Conservation (phyloP, 176 grass and related monocot genomes). For the Miscanthus lutarioriparius region DNA sequence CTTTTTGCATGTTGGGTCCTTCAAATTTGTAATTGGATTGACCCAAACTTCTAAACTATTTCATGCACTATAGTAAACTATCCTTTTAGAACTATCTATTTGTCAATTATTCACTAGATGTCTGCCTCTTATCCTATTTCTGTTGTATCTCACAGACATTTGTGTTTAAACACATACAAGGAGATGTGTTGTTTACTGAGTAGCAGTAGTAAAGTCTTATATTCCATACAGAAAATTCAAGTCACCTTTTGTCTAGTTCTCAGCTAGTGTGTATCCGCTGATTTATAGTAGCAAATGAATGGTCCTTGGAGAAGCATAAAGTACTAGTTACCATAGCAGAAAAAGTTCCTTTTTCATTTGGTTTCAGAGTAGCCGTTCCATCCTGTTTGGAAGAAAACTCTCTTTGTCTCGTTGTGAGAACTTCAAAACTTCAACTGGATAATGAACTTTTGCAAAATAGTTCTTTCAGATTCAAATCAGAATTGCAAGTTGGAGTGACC, state of each 20-base stretch:
- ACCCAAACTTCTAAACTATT: not conserved
- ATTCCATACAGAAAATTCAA: not conserved
- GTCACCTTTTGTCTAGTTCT: not conserved
- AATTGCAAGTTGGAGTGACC: conserved; percentile 1
- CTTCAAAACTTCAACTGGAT: not conserved
- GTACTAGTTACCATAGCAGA: not conserved
- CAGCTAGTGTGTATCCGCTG: not conserved
- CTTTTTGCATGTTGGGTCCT: conserved; percentile 3
- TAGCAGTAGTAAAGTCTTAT: not conserved
- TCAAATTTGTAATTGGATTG: not conserved
- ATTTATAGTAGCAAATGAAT: not conserved
- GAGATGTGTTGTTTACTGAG: not conserved
- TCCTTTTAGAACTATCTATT: not conserved
- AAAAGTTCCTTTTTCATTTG: not conserved
- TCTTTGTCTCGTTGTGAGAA: not conserved
- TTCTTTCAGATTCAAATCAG: not conserved
- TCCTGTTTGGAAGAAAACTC: not conserved
- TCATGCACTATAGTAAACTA: not conserved
- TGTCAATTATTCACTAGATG: not conserved
- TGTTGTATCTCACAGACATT: conserved; percentile 11
- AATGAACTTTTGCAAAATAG: not conserved
- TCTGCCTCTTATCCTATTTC: not conserved
- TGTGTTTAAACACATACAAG: not conserved
- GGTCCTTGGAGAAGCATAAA: not conserved
- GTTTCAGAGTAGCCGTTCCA: not conserved